Conservation (phyloP, 2,329 filamentous ascomycete species). For the Phyllosticta ampelicida region DNA sequence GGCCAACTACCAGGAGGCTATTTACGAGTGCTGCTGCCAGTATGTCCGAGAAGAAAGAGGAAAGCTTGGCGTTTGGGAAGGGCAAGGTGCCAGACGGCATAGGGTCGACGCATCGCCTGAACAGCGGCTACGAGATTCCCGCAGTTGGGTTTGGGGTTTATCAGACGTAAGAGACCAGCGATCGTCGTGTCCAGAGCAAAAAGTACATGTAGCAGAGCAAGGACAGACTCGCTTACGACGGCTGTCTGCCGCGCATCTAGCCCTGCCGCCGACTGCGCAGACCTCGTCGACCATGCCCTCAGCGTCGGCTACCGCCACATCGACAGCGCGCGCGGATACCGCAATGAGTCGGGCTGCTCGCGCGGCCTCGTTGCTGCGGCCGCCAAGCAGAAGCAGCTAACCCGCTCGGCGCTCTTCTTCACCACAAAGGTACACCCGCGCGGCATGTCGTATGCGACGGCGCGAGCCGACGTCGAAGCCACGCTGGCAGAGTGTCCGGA, state of each 20-base stretch:
- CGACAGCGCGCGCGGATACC: slow-evolving; percentile 36
- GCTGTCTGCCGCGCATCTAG: too few relatives aligned
- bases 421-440: slow-evolving; percentile 38
- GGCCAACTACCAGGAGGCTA: too few relatives aligned
- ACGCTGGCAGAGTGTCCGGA: slow-evolving; percentile 21
- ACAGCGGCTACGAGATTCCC: slow-evolving; percentile 52
- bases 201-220: too few relatives aligned
- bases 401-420: slow-evolving; percentile 21
- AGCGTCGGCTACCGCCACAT: slow-evolving; percentile 43
- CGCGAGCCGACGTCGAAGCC: slow-evolving; percentile 31
- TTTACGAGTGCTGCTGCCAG: too few relatives aligned
- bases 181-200: too few relatives aligned
- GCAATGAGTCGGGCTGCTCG: slow-evolving; percentile 33
- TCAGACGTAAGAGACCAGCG: slow-evolving; percentile 32
- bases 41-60: not conserved
- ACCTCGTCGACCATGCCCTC: slow-evolving; percentile 44
- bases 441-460: slow-evolving; percentile 41
- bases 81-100: slow-evolving; percentile 27
- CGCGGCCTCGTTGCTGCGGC: slow-evolving; percentile 23
- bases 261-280: slow-evolving; percentile 46
- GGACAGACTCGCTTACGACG: too few relatives aligned
- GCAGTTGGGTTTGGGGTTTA: slow-evolving; percentile 46
- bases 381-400: slow-evolving; percentile 20
- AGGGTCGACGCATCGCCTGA: slow-evolving; percentile 40
- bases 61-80: not conserved